A percentile compares a stretch with the other conserved stretches of the same genome.
These are phyloP conservation scores for Medicago lupulina DNA, from an alignment of 306 rosid genomes.

Conservation along the genomic window DNA sequence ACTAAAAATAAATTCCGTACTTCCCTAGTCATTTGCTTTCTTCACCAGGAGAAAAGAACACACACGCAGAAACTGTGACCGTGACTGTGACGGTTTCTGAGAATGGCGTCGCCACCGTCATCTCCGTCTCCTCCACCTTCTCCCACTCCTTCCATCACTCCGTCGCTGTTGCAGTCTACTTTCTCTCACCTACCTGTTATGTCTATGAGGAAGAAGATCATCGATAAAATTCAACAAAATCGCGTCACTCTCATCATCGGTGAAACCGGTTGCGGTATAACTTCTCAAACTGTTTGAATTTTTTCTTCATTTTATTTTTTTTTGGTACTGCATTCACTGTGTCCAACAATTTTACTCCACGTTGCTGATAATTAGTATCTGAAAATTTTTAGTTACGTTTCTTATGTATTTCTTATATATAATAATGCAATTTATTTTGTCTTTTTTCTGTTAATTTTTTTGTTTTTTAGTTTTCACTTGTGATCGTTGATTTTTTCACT, in stretches of 20 bases:
- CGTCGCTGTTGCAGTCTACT: conserved; percentile 37
- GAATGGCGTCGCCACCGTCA: conserved; percentile 66
- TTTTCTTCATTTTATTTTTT: too few relatives aligned
- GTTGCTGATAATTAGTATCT: neutral
- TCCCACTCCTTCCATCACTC: conserved; percentile 14
- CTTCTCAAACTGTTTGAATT: neutral
- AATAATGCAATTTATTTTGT: neutral
- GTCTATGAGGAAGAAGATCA: conserved; percentile 65
- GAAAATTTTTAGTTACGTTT: neutral
- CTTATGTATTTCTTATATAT: too few relatives aligned
- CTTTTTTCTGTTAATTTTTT: neutral
- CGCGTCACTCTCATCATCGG: conserved; percentile 92
- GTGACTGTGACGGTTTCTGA: conserved; percentile 2
- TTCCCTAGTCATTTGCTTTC: neutral
- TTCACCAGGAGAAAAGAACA: neutral
- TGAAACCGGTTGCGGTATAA: conserved; percentile 85
- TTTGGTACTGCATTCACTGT: neutral
- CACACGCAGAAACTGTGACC: neutral
- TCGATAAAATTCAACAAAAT: conserved; percentile 76
- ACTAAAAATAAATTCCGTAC: neutral
- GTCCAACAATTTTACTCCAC: neutral
- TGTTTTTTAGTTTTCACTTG: neutral
- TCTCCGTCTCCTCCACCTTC: conserved; percentile 33
- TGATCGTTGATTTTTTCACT: conserved; percentile 10
- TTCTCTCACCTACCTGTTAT: conserved; percentile 73